Conservation (phyloP, 1,139 yeast genomes). For the Sugiyamaella novakii region DNA sequence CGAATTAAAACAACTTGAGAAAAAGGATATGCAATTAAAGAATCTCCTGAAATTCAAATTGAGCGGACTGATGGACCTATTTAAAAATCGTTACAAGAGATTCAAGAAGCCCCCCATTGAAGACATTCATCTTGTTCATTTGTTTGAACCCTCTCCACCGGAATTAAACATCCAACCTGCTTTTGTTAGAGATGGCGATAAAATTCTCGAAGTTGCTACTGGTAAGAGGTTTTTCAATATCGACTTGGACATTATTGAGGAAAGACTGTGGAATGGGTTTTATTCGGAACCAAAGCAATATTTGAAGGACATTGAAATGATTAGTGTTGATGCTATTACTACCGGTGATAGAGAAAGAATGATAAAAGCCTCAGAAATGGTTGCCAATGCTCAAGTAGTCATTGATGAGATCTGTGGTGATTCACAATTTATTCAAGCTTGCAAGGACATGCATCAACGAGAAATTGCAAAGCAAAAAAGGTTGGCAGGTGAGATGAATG, state of each 20-base stretch:
- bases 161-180: conserved; percentile 41
- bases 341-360: conserved; percentile 82
- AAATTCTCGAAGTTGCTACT: conserved; percentile 76
- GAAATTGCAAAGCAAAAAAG: conserved; percentile 47
- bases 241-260: conserved; percentile 93
- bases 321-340: conserved; percentile 73
- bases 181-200: conserved; percentile 65
- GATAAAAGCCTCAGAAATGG: conserved; percentile 92
- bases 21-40: conserved; percentile 77
- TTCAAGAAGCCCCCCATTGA: conserved; percentile 90
- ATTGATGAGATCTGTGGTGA: conserved; percentile 80
- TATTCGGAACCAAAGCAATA: conserved; percentile 93
- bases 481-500: conserved; percentile 20
- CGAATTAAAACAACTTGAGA: conserved; percentile 56
- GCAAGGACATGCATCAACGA: conserved; percentile 71
- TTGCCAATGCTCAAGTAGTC: conserved; percentile 93
- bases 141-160: conserved; percentile 48
- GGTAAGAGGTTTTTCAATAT: conserved; percentile 78
- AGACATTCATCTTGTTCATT: conserved; percentile 67
- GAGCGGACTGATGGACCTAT: conserved; percentile 85
- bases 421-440: conserved; percentile 72
- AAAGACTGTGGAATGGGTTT: conserved; percentile 93
- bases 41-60: conserved; percentile 82
- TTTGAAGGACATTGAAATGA: conserved; percentile 78
- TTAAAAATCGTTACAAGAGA: conserved; percentile 82